phyloP scores from a whole-genome alignment of 148 eudicot species.

The Rhododendron simsii region DNA sequence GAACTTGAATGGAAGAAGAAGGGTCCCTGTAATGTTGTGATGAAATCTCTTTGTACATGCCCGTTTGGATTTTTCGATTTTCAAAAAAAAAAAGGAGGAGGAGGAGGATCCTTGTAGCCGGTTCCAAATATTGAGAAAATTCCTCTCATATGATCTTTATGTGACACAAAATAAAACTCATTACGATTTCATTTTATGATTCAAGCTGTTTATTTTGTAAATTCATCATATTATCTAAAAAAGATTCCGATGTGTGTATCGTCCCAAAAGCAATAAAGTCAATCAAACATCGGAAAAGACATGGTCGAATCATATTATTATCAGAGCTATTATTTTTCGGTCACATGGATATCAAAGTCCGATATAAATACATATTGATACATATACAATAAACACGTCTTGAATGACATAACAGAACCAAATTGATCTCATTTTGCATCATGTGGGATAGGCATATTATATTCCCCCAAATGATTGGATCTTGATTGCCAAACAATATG shows the following conservation, averaged over 20 bases:
- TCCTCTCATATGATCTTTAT: neutral
- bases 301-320: no score
- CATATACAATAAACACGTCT: no score
- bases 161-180: neutral
- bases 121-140: neutral
- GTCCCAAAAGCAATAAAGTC: neutral
- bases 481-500: neutral
- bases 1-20: neutral
- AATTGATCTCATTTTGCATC: neutral
- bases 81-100: no score
- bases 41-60: no score
- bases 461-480: neutral
- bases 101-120: neutral
- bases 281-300: no score
- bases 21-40: neutral
- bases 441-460: neutral
- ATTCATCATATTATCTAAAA: no score
- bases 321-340: no score
- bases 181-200: no score
- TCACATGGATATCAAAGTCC: neutral
- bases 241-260: neutral
- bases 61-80: no score
- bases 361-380: no score
- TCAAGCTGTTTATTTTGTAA: no score
- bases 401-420: no score